Conservation (phyloP, 176 grass and related monocot species). For the Lolium multiflorum region DNA sequence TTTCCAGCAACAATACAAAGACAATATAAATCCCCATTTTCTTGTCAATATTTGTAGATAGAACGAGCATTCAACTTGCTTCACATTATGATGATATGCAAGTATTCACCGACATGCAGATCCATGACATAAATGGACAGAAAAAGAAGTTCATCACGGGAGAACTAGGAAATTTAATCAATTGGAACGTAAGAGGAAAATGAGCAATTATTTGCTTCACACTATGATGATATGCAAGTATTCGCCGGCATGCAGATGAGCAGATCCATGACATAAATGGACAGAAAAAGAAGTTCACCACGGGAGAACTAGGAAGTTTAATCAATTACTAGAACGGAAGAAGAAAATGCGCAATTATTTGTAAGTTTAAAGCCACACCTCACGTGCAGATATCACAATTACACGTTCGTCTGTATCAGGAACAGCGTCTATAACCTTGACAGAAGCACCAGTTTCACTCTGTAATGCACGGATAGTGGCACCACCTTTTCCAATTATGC, state of each 20-base stretch:
- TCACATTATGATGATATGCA: conserved; percentile 9
- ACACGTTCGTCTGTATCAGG: conserved; percentile 65
- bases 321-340: conserved; percentile 13
- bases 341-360: conserved; percentile 26
- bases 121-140: background rate
- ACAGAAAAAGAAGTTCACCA: background rate
- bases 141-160: background rate
- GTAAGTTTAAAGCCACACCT: conserved; percentile 53
- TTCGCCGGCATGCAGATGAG: background rate
- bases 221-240: conserved; percentile 19
- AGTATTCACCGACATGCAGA: conserved; percentile 6
- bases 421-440: conserved; percentile 73
- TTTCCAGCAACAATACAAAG: conserved; percentile 11
- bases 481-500: conserved; percentile 81
- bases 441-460: conserved; percentile 79
- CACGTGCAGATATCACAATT: conserved; percentile 65
- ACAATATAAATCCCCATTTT: conserved; percentile 20
- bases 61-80: background rate
- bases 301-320: conserved; percentile 25
- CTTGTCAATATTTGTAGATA: conserved; percentile 9
- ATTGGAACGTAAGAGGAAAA: conserved; percentile 30
- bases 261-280: background rate
- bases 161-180: conserved; percentile 31
- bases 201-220: background rate
- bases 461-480: conserved; percentile 67